These are phyloP conservation scores for Ceratocystiopsis minuta DNA, from an alignment of 2,329 filamentous ascomycete genomes.

Conservation along the genomic window DNA sequence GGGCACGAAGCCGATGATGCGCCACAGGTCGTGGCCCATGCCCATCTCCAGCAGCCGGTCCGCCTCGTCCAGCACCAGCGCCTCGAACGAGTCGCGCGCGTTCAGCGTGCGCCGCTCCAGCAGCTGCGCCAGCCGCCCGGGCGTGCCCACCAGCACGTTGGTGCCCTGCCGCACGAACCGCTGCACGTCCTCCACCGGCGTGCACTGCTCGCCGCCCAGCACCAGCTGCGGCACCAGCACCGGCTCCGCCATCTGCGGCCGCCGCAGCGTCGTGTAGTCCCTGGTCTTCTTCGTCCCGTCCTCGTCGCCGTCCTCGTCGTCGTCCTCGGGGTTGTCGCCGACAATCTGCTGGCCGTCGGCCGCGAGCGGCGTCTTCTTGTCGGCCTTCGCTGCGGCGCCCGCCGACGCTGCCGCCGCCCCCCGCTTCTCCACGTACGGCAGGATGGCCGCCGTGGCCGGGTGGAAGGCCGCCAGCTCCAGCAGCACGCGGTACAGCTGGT, in stretches of 20 bases:
- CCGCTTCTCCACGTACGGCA: slow-evolving; percentile 28
- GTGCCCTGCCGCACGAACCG: slow-evolving; percentile 69
- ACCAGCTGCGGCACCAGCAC: slow-evolving; percentile 73
- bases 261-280: slow-evolving; percentile 9
- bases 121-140: slow-evolving; percentile 75
- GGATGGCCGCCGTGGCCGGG: slow-evolving; percentile 50
- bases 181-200: slow-evolving; percentile 72
- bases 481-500: slow-evolving; percentile 75
- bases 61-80: slow-evolving; percentile 84
- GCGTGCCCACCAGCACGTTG: slow-evolving; percentile 74
- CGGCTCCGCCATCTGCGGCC: slow-evolving; percentile 24
- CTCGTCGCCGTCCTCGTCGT: neutral
- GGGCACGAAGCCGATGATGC: slow-evolving; percentile 65
- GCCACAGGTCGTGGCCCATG: slow-evolving; percentile 80
- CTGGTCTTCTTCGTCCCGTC: neutral
- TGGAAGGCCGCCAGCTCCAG: slow-evolving; percentile 68
- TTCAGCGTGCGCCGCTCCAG: slow-evolving; percentile 75
- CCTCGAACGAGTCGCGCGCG: slow-evolving; percentile 78
- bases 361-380: slow-evolving; percentile 2
- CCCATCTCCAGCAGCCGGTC: slow-evolving; percentile 84
- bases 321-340: slow-evolving; percentile 4
- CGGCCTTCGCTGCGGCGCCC: slow-evolving; percentile 31
- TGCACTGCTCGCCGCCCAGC: slow-evolving; percentile 53
- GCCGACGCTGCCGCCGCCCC: too few relatives aligned
- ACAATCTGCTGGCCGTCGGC: slow-evolving; percentile 8